Evolutionary conservation across 2,329 filamentous ascomycete species (phyloP).

Genomic region (Fusarium sp.): DNA sequence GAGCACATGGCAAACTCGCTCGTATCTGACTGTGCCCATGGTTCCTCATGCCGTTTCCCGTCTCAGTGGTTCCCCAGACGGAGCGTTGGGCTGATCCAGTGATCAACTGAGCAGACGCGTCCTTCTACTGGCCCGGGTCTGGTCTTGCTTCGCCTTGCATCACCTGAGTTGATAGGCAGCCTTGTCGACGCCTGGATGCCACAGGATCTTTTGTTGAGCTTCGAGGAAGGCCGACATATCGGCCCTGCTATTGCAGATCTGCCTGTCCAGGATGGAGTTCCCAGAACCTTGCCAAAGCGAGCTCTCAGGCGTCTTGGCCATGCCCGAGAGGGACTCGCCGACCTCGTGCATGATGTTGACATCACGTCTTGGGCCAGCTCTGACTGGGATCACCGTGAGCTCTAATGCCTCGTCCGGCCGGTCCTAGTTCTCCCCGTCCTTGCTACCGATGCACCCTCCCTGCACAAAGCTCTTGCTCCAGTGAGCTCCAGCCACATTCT

Average conservation of each 20-base stretch:
- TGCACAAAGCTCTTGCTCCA: conserved; percentile 41
- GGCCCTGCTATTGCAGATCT: conserved; percentile 39
- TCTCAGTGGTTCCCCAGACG: conserved; percentile 24
- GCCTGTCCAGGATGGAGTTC: conserved; percentile 30
- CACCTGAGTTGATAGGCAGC: conserved; percentile 29
- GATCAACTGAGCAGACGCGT: conserved; percentile 25
- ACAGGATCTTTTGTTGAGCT: conserved; percentile 38
- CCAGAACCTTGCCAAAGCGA: conserved; percentile 36
- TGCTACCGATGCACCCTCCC: conserved; percentile 23
- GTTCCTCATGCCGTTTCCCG: conserved; percentile 32
- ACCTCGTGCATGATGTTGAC: conserved; percentile 44
- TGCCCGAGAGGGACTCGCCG: conserved; percentile 27
- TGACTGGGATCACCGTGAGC: conserved; percentile 5
- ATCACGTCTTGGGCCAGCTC: conserved; percentile 27
- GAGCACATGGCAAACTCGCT: conserved; percentile 27
- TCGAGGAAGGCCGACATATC: conserved; percentile 35
- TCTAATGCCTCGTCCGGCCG: conserved; percentile 21
- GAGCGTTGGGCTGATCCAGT: conserved; percentile 25
- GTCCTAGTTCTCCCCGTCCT: conserved; percentile 20
- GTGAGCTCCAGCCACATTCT: conserved; percentile 46
- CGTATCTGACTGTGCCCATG: conserved; percentile 29
- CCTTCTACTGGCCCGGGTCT: conserved; percentile 7
- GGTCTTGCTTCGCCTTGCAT: conserved; percentile 24
- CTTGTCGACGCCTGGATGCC: conserved; percentile 26
- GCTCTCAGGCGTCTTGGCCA: conserved; percentile 24